Evolutionary conservation across 495 filamentous ascomycete genomes (phyloP), one percentile per base, ranked within the genome.

Genomic region (Tetracladium marchalianum): DNA sequence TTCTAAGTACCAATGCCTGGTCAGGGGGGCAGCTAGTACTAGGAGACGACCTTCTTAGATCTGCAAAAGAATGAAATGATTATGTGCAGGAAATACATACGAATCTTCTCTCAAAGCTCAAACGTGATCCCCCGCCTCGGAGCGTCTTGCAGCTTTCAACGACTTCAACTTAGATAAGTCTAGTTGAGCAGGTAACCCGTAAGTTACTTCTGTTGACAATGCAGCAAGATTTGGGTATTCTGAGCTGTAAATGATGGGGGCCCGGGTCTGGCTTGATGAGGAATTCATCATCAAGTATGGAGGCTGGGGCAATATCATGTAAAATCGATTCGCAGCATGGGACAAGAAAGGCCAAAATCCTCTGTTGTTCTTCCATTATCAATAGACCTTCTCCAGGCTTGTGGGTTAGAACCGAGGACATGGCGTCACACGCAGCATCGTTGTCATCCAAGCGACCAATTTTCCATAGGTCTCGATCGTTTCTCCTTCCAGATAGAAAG

Each of bases 21-120:
- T 27, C 22, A n/a, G n/a, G n/a, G n/a, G n/a, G n/a, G n/a, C 22
- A 3, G 3, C 22, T 3, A 27, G 7, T 3, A 27, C 22, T 7
- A 27, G 3, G 22, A 27, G 22, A 27, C 3, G 3, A 27, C 7
- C 22, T 27, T 7, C 7, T 27, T 27, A 7, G 3, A 7, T 27
- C 22, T 27, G 22, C 3, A 27, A 7, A 27, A 3, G 7, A 27
- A 27, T 27, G 22, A n/a, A n/a, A n/a, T n/a, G n/a, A n/a, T 27
- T 27, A 27, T 3, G 7, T 54, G 22, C 22, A 3, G 7, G 22
- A 27, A 27, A 27, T 27, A 27, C 22, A 27, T 27, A 27, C 0
- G 72, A 70, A 55, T 77, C 71, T 52, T 74, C 70, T 27, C 73
- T 62, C 41, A 76, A 52, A 2, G 52, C 41, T 63, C 65, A 68